These are phyloP conservation scores for Retiboletus flavoniger DNA, from an alignment of 1,284 basidiomycete genomes.

Conservation along the genomic window DNA sequence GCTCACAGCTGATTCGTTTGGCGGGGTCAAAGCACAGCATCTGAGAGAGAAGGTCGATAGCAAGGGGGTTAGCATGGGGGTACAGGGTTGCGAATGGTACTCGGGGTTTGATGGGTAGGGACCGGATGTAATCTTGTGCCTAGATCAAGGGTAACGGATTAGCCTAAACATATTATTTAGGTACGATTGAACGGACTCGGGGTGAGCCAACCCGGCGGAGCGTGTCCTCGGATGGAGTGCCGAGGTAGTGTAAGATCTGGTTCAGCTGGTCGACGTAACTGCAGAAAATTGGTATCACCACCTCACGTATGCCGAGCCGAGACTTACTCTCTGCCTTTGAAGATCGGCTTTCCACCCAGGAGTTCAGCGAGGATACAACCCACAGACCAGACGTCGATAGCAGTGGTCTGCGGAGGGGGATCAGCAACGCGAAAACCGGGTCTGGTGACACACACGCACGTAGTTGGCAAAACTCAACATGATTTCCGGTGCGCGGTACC, in stretches of 20 bases:
- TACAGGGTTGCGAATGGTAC: slow-evolving; percentile 91
- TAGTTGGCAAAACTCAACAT: slow-evolving; percentile 98
- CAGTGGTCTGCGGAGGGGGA: slow-evolving; percentile 55
- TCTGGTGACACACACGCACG: slow-evolving; percentile 44
- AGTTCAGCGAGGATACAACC: slow-evolving; percentile 98
- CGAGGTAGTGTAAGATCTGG: slow-evolving; percentile 96
- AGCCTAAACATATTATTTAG: background rate
- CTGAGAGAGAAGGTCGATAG: slow-evolving; percentile 89
- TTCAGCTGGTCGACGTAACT: slow-evolving; percentile 98
- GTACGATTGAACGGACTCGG: slow-evolving; percentile 49
- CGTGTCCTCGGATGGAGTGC: slow-evolving; percentile 96
- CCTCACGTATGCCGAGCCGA: background rate
- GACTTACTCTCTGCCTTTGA: slow-evolving; percentile 93
- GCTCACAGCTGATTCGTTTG: slow-evolving; percentile 92
- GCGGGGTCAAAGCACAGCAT: slow-evolving; percentile 97
- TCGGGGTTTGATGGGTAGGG: slow-evolving; percentile 92
- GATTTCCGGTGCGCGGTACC: slow-evolving; percentile 97
- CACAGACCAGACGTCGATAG: slow-evolving; percentile 97
- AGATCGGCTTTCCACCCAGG: slow-evolving; percentile 95
- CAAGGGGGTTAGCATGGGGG: slow-evolving; percentile 90
- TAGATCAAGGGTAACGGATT: slow-evolving; percentile 32
- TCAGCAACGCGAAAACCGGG: slow-evolving; percentile 12
- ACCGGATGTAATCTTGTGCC: slow-evolving; percentile 98
- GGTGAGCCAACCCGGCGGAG: slow-evolving; percentile 93
- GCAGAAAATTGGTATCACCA: slow-evolving; percentile 4